Percentiles rank a stretch among this genome's conserved stretches.
Conservation (phyloP, 2,329 filamentous ascomycete genomes). For the Colletotrichum liaoningense region DNA sequence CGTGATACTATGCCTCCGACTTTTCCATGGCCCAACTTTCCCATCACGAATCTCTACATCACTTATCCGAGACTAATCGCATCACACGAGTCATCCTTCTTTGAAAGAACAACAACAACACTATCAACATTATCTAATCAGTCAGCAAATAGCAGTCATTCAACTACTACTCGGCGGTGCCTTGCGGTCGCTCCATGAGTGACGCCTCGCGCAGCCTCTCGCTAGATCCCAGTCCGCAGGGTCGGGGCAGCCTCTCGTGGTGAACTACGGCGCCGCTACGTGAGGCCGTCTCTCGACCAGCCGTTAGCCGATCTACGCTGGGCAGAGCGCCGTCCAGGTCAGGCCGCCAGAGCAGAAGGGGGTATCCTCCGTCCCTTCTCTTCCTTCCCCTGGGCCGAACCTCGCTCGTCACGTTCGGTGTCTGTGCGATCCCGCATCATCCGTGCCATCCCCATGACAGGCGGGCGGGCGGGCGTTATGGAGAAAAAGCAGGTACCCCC, state of each 20-base stretch:
- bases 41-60: background rate
- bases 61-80: background rate
- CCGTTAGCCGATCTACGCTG: conserved; percentile 27
- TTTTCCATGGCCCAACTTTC: background rate
- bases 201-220: conserved; percentile 31
- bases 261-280: conserved; percentile 16
- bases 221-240: conserved; percentile 26
- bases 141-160: background rate
- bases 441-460: background rate
- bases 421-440: conserved; percentile 20
- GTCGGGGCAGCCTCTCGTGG: conserved; percentile 29
- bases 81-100: background rate
- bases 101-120: background rate
- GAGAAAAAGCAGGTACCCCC: background rate
- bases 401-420: background rate
- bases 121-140: background rate
- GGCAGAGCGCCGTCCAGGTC: background rate
- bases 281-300: conserved; percentile 17
- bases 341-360: background rate
- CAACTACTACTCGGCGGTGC: background rate
- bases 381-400: background rate
- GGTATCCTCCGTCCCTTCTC: background rate
- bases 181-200: background rate
- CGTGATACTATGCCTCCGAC: background rate
- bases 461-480: background rate